Evolutionary conservation across 2,329 filamentous ascomycete genomes (phyloP), one percentile per base, ranked within the genome.

Genomic region (Nemania sp.): DNA sequence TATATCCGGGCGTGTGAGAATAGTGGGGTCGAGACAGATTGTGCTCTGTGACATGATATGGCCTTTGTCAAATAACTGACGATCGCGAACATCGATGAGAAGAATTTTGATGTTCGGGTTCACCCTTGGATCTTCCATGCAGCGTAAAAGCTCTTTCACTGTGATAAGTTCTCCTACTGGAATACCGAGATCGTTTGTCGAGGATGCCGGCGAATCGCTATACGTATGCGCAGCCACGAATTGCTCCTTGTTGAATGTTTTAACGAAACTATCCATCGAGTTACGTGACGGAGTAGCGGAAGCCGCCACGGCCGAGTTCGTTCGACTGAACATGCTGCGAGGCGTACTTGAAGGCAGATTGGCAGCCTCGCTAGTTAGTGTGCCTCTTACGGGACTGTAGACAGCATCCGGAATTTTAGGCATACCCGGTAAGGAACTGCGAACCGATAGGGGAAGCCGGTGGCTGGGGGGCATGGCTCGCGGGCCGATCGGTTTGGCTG

Each of bases 21-120:
- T 87, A 26, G 83, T 85, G 2, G 94, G 93, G 75, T 99, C 96
- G 68, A 99, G 88, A 79, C 96, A 99, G 52, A 99, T 93, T 45
- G 94, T 92, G 5, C 89, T 90, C 64, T 90, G 90, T 5, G 92
- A 90, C 82, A 92, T 92, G 70, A 99, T 94, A 77, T 99, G 96
- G 0, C 96, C 96, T 55, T 91, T 86, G 73, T 98, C 93, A 76
- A 93, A 99, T 8, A 92, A 88, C 61, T 92, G 88, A 27, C 96
- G 90, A 64, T 88, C 84, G 45, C 96, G 90, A 49, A 98, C 89
- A 79, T 99, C 96, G 71, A 99, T 93, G 26, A 98, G 79, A 13
- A 99, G 82, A 26, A 98, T 85, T 80, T 89, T 81, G 81, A 93
- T 68, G 76, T 86, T 72, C 75, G 80, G 75, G 15, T 83, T 78